Evolutionary conservation across 257 asterid genomes (phyloP).

Genomic region (Sherardia arvensis): DNA sequence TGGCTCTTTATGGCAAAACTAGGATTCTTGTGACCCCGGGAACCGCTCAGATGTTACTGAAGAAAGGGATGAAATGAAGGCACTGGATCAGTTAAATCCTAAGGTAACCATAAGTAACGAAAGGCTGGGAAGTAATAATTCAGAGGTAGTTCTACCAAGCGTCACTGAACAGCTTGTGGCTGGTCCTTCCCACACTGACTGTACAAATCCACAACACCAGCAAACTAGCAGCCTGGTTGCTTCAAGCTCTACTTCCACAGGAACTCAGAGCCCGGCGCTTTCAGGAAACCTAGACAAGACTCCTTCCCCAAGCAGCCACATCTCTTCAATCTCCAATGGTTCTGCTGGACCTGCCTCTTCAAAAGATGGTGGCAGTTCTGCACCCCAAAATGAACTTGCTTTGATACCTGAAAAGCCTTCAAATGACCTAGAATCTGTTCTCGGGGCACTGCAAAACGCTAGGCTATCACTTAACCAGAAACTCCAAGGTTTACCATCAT

Average conservation of each 20-base stretch:
- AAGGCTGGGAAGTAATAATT: slow-evolving; percentile 23
- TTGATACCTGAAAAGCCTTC: slow-evolving; percentile 36
- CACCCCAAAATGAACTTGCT: slow-evolving; percentile 34
- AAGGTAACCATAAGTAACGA: slow-evolving; percentile 3
- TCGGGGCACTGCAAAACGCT: slow-evolving; percentile 60
- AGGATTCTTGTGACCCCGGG: slow-evolving; percentile 75
- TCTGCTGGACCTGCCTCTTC: slow-evolving; percentile 8
- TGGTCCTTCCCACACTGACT: slow-evolving; percentile 13
- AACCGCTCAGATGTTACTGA: slow-evolving; percentile 81
- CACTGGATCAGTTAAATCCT: slow-evolving; percentile 25
- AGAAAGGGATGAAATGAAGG: slow-evolving; percentile 48
- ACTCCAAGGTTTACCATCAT: slow-evolving; percentile 17
- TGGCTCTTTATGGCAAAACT: slow-evolving; percentile 15
- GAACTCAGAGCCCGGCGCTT: slow-evolving; percentile 17
- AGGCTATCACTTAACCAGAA: slow-evolving; percentile 48
- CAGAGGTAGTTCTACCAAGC: slow-evolving; percentile 14
- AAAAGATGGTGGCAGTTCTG: slow-evolving; percentile 18
- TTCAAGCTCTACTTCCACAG: slow-evolving; percentile 25
- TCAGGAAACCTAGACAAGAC: slow-evolving; percentile 15
- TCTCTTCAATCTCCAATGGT: neutral
- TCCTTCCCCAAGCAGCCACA: slow-evolving; percentile 12
- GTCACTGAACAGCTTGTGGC: slow-evolving; percentile 18
- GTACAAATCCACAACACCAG: slow-evolving; percentile 14
- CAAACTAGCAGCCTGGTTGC: slow-evolving; percentile 15
- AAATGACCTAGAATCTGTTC: slow-evolving; percentile 36